Evolutionary conservation across 2,329 filamentous ascomycete genomes (phyloP), one percentile per base, ranked within the genome.

Genomic region (Leptographium lundbergii): DNA sequence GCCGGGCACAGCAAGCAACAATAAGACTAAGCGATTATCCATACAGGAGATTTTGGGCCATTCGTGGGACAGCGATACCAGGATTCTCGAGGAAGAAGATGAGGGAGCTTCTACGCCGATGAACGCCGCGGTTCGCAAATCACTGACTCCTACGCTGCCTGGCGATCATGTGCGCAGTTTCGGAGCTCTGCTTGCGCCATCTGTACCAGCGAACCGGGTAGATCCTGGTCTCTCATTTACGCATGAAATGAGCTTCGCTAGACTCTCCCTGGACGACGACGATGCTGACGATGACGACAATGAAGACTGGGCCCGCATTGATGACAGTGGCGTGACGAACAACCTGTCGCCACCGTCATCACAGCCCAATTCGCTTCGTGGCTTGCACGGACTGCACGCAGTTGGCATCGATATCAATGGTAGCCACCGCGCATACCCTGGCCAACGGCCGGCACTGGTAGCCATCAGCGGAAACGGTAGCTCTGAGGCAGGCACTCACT

Each of bases 51-150:
- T 83, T 22, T 67, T 83, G 22, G 80, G 78, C 9, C 74, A 73
- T 17, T 73, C 78, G 10, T 82, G 78, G 71, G 79, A 84, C 60
- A 76, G 72, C 25, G 77, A 78, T 54, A 75, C 77, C 52, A 78
- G 74, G 63, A 86, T 86, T 55, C 75, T 81, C 69, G 82, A 85
- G 67, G 82, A 86, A 67, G 82, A 86, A 67, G 82, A 86, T 59
- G 83, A 86, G 66, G 76, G 71, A 34, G 69, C 73, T 29, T 68
- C 77, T 13, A 84, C 81, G 6, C 81, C 82, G 10, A 71, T 79
- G 50, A 72, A 75, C 34, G 22, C 39, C 2, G 42, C 47, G 14
- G 22, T 19, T 6, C 4, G 32, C 25, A n/a, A 19, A 24, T 53
- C 59, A 3, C n/a, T 29, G 2, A 42, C 50, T 17, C 52, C 55